Conservation (phyloP, 1,284 basidiomycete genomes). For the Trametes sp. region DNA sequence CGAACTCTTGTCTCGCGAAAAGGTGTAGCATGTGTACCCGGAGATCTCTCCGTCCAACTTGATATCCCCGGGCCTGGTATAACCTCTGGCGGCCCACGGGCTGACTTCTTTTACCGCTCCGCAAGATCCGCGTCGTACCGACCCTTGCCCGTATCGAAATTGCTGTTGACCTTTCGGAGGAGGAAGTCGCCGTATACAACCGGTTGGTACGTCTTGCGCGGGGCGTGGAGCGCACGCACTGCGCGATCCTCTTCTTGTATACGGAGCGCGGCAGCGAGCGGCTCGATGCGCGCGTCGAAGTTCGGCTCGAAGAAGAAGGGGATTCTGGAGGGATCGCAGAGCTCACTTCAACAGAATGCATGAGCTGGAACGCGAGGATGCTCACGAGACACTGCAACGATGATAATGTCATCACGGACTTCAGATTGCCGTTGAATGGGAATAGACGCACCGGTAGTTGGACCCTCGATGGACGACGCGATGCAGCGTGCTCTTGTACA, state of each 20-base stretch:
- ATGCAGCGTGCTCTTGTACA: conserved; percentile 82
- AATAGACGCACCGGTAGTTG: conserved; percentile 68
- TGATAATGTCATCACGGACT: background rate
- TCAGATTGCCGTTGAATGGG: background rate
- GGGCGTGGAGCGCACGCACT: conserved; percentile 14
- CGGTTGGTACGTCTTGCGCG: conserved; percentile 47
- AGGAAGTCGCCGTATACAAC: conserved; percentile 82
- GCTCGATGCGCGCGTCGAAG: conserved; percentile 69
- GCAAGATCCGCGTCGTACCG: conserved; percentile 45
- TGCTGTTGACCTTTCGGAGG: conserved; percentile 71
- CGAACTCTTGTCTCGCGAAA: too few relatives aligned
- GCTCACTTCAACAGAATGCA: too few relatives aligned
- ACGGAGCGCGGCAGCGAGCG: conserved; percentile 62
- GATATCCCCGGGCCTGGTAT: too few relatives aligned
- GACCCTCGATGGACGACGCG: conserved; percentile 76
- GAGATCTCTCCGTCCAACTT: too few relatives aligned
- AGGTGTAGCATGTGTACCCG: too few relatives aligned
- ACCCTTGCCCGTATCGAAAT: conserved; percentile 61
- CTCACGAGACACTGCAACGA: conserved; percentile 34
- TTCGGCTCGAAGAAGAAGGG: conserved; percentile 92
- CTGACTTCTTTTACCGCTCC: background rate
- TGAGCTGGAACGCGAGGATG: background rate
- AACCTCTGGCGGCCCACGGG: background rate
- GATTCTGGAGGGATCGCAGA: conserved; percentile 49
- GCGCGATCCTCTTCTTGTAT: conserved; percentile 44